These are phyloP conservation scores for Ophiostoma ulmi DNA, from an alignment of 2,329 filamentous ascomycete genomes.

Conservation along the genomic window DNA sequence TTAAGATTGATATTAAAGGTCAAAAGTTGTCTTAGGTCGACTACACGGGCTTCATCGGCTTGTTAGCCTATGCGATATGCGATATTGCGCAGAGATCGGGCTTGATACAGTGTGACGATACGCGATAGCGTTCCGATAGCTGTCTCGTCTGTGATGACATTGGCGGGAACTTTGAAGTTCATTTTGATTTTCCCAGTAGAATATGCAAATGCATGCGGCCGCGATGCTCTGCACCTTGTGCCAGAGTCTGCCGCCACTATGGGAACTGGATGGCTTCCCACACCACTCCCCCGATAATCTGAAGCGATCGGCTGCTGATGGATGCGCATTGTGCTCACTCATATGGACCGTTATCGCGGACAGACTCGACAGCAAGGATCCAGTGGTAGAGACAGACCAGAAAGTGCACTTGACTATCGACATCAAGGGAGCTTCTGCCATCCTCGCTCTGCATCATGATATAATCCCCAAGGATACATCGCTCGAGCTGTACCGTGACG, in stretches of 20 bases:
- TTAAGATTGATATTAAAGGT: too few species aligned
- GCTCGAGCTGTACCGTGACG: background rate
- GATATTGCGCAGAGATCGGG: too few species aligned
- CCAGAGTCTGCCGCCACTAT: conserved; percentile 5
- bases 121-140: too few species aligned
- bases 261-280: background rate
- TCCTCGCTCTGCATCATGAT: background rate
- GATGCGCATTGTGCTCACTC: background rate
- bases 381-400: background rate
- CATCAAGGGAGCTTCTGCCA: background rate
- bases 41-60: too few species aligned
- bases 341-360: background rate
- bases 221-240: background rate
- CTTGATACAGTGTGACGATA: too few species aligned
- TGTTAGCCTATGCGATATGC: too few species aligned
- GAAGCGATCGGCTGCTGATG: background rate
- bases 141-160: too few species aligned
- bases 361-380: background rate
- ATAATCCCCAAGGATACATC: background rate
- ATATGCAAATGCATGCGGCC: background rate
- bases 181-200: background rate
- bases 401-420: background rate
- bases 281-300: background rate
- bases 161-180: too few species aligned
- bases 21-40: too few species aligned